phyloP scores from a whole-genome alignment of 2,329 filamentous ascomycete species.

The Hypoxylon sp. region DNA sequence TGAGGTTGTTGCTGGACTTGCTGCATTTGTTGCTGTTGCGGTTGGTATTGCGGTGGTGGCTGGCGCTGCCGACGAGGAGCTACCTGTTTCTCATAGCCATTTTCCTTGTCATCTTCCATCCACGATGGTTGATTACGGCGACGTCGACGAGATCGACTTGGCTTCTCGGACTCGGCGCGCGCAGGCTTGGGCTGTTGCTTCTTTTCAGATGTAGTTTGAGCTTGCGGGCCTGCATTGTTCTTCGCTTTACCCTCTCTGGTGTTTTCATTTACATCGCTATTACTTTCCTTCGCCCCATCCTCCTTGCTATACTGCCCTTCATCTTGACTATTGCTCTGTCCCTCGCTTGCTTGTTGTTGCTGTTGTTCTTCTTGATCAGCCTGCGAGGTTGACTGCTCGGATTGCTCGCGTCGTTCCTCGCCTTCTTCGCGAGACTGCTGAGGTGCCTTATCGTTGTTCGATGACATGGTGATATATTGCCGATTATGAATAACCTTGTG shows the following conservation, averaged over 20 bases:
- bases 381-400: slow-evolving; percentile 25
- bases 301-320: slow-evolving; percentile 16
- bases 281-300: slow-evolving; percentile 28
- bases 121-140: slow-evolving; percentile 54
- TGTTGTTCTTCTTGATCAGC: slow-evolving; percentile 25
- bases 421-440: slow-evolving; percentile 34
- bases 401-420: slow-evolving; percentile 34
- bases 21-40: slow-evolving; percentile 45
- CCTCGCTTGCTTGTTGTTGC: slow-evolving; percentile 6
- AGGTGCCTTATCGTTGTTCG: slow-evolving; percentile 36
- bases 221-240: slow-evolving; percentile 26
- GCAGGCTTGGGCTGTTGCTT: slow-evolving; percentile 47
- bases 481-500: neutral
- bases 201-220: slow-evolving; percentile 36
- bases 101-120: slow-evolving; percentile 51
- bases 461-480: slow-evolving; percentile 39
- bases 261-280: neutral
- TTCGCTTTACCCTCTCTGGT: slow-evolving; percentile 19
- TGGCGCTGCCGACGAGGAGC: slow-evolving; percentile 46
- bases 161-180: slow-evolving; percentile 50
- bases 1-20: slow-evolving; percentile 48
- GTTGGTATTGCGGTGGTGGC: slow-evolving; percentile 42
- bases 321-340: slow-evolving; percentile 6
- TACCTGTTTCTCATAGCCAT: slow-evolving; percentile 51
- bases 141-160: slow-evolving; percentile 48